These are phyloP conservation scores for Neonectria faginata DNA, from an alignment of 2,329 filamentous ascomycete genomes.

Conservation along the genomic window DNA sequence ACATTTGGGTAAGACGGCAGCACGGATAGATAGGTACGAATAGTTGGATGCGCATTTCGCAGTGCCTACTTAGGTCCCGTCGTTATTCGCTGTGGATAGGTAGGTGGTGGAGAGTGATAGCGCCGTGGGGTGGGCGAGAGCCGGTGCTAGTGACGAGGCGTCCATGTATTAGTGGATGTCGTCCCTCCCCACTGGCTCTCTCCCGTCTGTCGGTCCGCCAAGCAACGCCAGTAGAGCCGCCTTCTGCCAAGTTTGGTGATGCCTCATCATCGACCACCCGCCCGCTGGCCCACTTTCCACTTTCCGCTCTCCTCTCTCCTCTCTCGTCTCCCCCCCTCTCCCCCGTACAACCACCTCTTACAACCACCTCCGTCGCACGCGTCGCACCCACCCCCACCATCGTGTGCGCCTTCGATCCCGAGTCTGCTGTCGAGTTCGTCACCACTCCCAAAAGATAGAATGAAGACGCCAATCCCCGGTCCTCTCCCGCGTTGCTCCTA, in stretches of 20 bases:
- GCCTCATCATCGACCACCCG: conserved; percentile 17
- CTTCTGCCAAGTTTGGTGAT: conserved; percentile 19
- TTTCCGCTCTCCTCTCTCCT: conserved; percentile 13
- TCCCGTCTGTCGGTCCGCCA: conserved; percentile 18
- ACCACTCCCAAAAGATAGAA: conserved; percentile 17
- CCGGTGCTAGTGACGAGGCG: neutral
- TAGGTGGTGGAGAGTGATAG: neutral
- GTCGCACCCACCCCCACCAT: neutral
- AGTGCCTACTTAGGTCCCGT: no score
- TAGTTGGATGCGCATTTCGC: no score
- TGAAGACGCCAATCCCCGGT: conserved; percentile 23
- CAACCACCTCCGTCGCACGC: conserved; percentile 1
- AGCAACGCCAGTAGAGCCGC: conserved; percentile 18
- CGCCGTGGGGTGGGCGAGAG: no score
- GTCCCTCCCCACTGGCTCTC: conserved; percentile 7
- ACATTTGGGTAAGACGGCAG: neutral
- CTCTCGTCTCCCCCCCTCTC: neutral
- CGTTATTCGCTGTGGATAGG: no score
- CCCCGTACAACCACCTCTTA: neutral
- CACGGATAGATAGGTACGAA: no score
- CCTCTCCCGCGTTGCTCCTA: conserved; percentile 25
- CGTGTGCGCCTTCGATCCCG: conserved; percentile 10
- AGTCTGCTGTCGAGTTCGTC: conserved; percentile 6
- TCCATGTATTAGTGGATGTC: neutral
- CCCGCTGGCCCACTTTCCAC: neutral